phyloP scores from a whole-genome alignment of 768 basidiomycete genomes.

The Auricularia cornea region DNA sequence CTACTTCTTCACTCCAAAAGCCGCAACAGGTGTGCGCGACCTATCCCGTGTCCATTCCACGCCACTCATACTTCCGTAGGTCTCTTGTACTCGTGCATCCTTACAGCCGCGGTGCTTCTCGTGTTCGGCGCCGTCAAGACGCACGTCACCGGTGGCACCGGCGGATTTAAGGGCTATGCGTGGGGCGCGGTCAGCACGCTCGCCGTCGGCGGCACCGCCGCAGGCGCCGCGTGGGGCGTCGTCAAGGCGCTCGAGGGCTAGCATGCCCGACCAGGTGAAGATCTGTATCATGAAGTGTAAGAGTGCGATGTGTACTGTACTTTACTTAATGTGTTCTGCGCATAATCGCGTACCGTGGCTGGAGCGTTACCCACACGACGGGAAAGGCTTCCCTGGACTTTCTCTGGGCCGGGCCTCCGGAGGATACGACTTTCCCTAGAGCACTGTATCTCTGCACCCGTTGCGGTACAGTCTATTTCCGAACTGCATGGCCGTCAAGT shows the following conservation, averaged over 20 bases:
- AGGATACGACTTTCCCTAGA: no score
- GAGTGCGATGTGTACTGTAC: no score
- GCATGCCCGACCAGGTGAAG: no score
- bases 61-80: constrained; percentile 21
- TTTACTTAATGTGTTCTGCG: no score
- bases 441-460: no score
- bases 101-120: constrained; percentile 81
- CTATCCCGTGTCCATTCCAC: not conserved
- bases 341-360: no score
- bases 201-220: constrained; percentile 84
- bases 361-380: no score
- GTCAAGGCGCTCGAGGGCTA: constrained; percentile 45
- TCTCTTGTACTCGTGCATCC: constrained; percentile 62
- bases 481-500: no score
- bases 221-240: constrained; percentile 60
- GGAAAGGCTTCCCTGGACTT: no score
- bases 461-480: no score
- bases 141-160: constrained; percentile 24
- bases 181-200: constrained; percentile 86
- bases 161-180: constrained; percentile 47
- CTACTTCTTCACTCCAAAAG: constrained; percentile 79
- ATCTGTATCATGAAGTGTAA: no score
- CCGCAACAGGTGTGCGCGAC: constrained; percentile 33
- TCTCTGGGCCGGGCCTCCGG: no score
- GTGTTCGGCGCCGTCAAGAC: constrained; percentile 75